Evolutionary conservation across 768 basidiomycete genomes (phyloP).

Genomic region (Xerocomellus amylosporus): DNA sequence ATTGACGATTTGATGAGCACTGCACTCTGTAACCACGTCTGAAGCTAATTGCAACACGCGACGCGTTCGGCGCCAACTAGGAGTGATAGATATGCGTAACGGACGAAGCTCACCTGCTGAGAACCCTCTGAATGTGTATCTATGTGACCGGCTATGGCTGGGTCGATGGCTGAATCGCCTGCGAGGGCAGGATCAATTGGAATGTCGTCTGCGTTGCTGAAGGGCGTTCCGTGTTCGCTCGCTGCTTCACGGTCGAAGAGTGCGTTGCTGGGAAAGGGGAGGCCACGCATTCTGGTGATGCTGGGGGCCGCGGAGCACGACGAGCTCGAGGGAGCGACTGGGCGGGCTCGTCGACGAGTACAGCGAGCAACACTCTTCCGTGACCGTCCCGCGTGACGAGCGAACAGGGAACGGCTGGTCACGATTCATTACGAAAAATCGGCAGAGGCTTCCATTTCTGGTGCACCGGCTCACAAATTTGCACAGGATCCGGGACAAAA

Average conservation of each 20-base stretch:
- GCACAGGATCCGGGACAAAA: slow-evolving; percentile 4
- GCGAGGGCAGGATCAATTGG: slow-evolving; percentile 80
- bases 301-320: slow-evolving; percentile 11
- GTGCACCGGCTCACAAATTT: background rate
- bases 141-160: slow-evolving; percentile 40
- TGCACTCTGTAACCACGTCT: slow-evolving; percentile 17
- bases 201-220: slow-evolving; percentile 59
- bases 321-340: slow-evolving; percentile 14
- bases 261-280: slow-evolving; percentile 46
- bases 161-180: slow-evolving; percentile 47
- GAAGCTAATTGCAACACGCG: slow-evolving; percentile 55
- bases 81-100: slow-evolving; percentile 16
- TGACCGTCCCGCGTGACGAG: slow-evolving; percentile 33
- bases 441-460: slow-evolving; percentile 9
- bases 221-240: slow-evolving; percentile 58
- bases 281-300: slow-evolving; percentile 50
- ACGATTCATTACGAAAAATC: slow-evolving; percentile 24
- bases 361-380: slow-evolving; percentile 34
- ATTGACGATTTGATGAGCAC: slow-evolving; percentile 22
- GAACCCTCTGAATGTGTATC: slow-evolving; percentile 11
- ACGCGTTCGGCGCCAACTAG: slow-evolving; percentile 51
- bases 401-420: slow-evolving; percentile 24
- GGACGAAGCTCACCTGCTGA: slow-evolving; percentile 39
- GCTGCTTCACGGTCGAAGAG: slow-evolving; percentile 53
- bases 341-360: slow-evolving; percentile 35